Evolutionary conservation across 768 basidiomycete species (phyloP).

Genomic region (Polyporus arcularius): DNA sequence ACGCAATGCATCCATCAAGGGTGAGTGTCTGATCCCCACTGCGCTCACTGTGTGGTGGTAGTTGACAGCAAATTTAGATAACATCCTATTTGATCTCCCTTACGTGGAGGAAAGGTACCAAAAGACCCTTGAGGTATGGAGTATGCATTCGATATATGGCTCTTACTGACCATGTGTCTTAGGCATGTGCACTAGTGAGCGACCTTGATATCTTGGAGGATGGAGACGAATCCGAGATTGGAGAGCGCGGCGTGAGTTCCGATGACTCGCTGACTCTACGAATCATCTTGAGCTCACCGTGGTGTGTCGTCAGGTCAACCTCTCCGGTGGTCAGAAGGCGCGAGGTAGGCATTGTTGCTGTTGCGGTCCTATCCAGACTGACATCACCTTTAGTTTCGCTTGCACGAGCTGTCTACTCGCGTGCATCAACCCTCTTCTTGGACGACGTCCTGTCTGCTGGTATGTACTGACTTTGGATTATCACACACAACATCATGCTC

Average conservation of each 20-base stretch:
- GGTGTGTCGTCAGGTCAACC: conserved; percentile 38
- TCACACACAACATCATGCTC: background rate
- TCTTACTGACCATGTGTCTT: background rate
- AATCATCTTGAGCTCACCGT: too few relatives aligned
- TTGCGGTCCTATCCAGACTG: too few relatives aligned
- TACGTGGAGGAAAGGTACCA: conserved; percentile 73
- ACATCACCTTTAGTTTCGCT: conserved; percentile 49
- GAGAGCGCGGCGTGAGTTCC: conserved; percentile 60
- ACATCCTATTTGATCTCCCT: conserved; percentile 82
- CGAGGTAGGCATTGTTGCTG: conserved; percentile 19
- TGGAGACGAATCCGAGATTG: conserved; percentile 86
- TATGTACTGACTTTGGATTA: conserved; percentile 14
- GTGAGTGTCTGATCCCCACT: conserved; percentile 25
- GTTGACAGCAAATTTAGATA: conserved; percentile 38
- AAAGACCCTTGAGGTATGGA: conserved; percentile 67
- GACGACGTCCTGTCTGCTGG: conserved; percentile 75
- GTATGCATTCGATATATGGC: background rate
- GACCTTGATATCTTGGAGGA: conserved; percentile 86
- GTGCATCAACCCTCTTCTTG: conserved; percentile 77
- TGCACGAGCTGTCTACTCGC: conserved; percentile 87
- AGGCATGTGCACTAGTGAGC: conserved; percentile 60
- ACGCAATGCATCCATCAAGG: conserved; percentile 68
- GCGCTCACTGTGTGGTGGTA: background rate
- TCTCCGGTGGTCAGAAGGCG: conserved; percentile 57
- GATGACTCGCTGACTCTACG: too few relatives aligned